phyloP scores from a whole-genome alignment of 2,329 filamentous ascomycete genomes.

The Ophidiomyces ophidiicola region DNA sequence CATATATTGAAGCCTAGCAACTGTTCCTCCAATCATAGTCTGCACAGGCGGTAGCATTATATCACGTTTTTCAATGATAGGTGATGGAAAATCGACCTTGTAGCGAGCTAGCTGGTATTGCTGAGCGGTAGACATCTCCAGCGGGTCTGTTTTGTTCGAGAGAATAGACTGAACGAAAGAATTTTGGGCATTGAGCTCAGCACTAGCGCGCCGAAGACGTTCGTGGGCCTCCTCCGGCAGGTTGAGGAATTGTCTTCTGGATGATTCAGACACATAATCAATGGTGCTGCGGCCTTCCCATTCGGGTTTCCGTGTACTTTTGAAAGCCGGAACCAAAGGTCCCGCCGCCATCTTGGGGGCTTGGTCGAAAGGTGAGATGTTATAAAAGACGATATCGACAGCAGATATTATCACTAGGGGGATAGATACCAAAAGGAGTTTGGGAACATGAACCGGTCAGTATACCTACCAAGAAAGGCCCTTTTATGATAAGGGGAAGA shows the following conservation, averaged over 20 bases:
- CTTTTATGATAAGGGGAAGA: no score
- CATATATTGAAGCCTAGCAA: conserved; percentile 1
- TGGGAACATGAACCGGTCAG: no score
- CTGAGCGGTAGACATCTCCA: conserved; percentile 8
- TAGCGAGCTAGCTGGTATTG: conserved; percentile 14
- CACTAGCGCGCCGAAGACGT: conserved; percentile 12
- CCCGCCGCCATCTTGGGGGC: no score
- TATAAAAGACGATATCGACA: no score
- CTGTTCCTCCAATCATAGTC: not conserved
- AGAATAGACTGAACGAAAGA: not conserved
- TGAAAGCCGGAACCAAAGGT: not conserved
- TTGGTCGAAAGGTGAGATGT: no score
- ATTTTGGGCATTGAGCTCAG: conserved; percentile 12
- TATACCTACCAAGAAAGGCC: no score
- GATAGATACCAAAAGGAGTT: no score
- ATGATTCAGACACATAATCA: conserved; percentile 7
- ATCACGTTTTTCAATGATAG: not conserved
- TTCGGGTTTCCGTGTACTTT: not conserved
- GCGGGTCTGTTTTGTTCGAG: not conserved
- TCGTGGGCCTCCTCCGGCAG: conserved; percentile 14
- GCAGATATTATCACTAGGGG: no score
- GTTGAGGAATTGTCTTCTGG: conserved; percentile 9
- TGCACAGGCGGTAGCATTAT: not conserved
- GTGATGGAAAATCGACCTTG: conserved; percentile 9
- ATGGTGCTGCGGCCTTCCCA: conserved; percentile 9